Conservation (phyloP, 169 alveolate genomes). For the Cytauxzoon felis region DNA sequence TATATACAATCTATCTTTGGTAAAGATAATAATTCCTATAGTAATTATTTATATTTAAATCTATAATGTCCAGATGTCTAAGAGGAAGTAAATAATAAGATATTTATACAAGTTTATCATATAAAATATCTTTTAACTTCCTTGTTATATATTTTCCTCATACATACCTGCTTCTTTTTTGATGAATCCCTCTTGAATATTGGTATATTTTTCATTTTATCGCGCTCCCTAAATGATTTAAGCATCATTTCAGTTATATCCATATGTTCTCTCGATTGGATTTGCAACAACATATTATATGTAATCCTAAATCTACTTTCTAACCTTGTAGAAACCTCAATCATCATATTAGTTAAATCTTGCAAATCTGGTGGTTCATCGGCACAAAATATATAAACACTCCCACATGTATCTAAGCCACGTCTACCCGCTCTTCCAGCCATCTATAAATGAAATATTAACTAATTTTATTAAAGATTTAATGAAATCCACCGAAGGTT, state of each 20-base stretch:
- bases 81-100: no score
- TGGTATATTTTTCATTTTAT: conserved; percentile 69
- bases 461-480: not conserved
- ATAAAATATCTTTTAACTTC: no score
- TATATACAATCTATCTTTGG: conserved; percentile 49
- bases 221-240: conserved; percentile 81
- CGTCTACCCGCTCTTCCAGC: conserved; percentile 99
- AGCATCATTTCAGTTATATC: conserved; percentile 79
- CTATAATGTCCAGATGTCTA: no score
- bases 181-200: conserved; percentile 25
- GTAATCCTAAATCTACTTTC: conserved; percentile 89
- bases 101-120: no score
- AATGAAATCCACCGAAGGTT: not conserved
- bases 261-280: conserved; percentile 76
- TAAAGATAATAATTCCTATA: conserved; percentile 32
- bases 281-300: conserved; percentile 83
- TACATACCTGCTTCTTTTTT: conserved; percentile 36
- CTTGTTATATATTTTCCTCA: no score
- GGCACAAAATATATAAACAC: conserved; percentile 87
- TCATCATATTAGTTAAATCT: conserved; percentile 83
- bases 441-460: conserved; percentile 83
- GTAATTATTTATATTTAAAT: not conserved
- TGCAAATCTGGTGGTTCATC: conserved; percentile 84
- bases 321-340: conserved; percentile 78
- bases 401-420: conserved; percentile 95